Evolutionary conservation across 2,329 filamentous ascomycete species (phyloP).

Genomic region (Penicillium sp.): DNA sequence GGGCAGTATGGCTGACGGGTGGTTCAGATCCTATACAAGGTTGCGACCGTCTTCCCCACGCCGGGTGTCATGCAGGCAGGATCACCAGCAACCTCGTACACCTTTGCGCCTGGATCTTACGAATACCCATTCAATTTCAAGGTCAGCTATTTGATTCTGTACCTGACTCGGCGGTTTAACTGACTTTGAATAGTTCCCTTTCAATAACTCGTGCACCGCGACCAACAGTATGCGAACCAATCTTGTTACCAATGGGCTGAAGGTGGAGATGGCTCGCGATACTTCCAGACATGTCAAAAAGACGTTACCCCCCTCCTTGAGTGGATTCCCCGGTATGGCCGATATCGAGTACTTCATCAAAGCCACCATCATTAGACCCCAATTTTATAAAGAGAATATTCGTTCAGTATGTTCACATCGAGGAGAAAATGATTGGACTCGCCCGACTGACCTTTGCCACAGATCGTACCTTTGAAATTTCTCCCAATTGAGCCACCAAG

Average conservation of each 20-base stretch:
- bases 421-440: neutral
- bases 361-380: slow-evolving; percentile 86
- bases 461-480: slow-evolving; percentile 71
- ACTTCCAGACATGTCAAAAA: slow-evolving; percentile 70
- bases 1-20: slow-evolving; percentile 3
- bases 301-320: slow-evolving; percentile 85
- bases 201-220: slow-evolving; percentile 52
- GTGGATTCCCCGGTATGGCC: slow-evolving; percentile 81
- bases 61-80: slow-evolving; percentile 43
- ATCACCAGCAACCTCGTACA: slow-evolving; percentile 42
- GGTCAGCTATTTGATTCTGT: slow-evolving; percentile 30
- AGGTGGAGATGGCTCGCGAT: slow-evolving; percentile 49
- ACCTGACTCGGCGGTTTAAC: neutral
- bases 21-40: slow-evolving; percentile 50
- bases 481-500: slow-evolving; percentile 90
- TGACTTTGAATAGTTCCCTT: slow-evolving; percentile 44
- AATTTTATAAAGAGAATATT: slow-evolving; percentile 88
- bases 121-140: slow-evolving; percentile 55
- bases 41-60: slow-evolving; percentile 50
- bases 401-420: slow-evolving; percentile 49
- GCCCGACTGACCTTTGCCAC: slow-evolving; percentile 1
- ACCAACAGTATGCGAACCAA: slow-evolving; percentile 50
- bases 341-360: slow-evolving; percentile 95
- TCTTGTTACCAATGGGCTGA: slow-evolving; percentile 48
- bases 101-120: slow-evolving; percentile 49